Evolutionary conservation across 495 filamentous ascomycete genomes (phyloP).

Genomic region (Penicillium egyptiacum): DNA sequence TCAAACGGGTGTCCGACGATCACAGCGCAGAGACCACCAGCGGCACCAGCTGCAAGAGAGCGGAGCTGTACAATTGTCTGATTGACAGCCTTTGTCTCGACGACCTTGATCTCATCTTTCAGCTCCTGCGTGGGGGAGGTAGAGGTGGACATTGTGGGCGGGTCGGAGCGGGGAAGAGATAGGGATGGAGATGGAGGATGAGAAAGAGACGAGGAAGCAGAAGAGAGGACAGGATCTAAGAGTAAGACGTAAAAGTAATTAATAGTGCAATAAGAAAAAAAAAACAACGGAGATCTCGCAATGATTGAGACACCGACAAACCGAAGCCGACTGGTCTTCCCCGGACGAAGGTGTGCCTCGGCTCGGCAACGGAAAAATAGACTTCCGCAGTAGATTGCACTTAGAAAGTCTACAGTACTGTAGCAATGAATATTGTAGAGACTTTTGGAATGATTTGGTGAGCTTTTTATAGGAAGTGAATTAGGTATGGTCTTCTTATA

Average conservation of each 20-base stretch:
- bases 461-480: not conserved
- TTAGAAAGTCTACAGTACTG: not conserved
- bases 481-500: not conserved
- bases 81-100: slow-evolving; percentile 41
- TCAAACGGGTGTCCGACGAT: slow-evolving; percentile 95
- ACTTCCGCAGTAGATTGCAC: not conserved
- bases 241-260: not conserved
- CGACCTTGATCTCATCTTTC: slow-evolving; percentile 35
- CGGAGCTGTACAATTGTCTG: slow-evolving; percentile 58
- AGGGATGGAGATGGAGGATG: slow-evolving; percentile 11
- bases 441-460: not conserved
- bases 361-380: slow-evolving; percentile 33
- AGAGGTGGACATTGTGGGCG: slow-evolving; percentile 34
- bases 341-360: slow-evolving; percentile 30
- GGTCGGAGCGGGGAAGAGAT: slow-evolving; percentile 4
- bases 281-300: slow-evolving; percentile 12
- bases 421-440: not conserved
- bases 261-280: slow-evolving; percentile 3
- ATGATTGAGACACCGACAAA: slow-evolving; percentile 7
- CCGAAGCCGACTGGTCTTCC: slow-evolving; percentile 26
- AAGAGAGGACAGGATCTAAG: slow-evolving; percentile 1
- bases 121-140: slow-evolving; percentile 34
- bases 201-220: not conserved
- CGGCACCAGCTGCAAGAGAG: slow-evolving; percentile 84
- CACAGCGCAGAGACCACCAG: slow-evolving; percentile 91